Conservation (phyloP, 2,329 filamentous ascomycete species). For the Curvularia verruculosa region DNA sequence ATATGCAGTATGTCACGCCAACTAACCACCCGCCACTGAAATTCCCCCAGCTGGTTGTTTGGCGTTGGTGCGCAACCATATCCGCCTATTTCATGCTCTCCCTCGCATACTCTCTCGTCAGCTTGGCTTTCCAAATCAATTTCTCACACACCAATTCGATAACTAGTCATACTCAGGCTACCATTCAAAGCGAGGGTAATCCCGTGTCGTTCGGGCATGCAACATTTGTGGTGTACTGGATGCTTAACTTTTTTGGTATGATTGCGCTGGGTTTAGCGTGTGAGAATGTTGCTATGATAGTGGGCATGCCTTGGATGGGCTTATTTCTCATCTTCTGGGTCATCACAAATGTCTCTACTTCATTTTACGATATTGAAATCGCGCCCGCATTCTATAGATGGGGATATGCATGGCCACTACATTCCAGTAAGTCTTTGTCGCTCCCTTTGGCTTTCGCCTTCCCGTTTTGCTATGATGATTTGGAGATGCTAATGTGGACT, state of each 20-base stretch:
- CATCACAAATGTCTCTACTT: constrained; percentile 67
- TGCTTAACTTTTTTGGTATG: constrained; percentile 69
- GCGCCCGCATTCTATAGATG: constrained; percentile 65
- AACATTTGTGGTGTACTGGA: constrained; percentile 68
- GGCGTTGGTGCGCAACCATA: constrained; percentile 63
- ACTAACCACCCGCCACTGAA: constrained; percentile 64
- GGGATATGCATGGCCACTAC: constrained; percentile 69
- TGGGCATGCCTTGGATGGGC: constrained; percentile 66
- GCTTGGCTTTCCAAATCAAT: constrained; percentile 67
- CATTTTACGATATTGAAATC: constrained; percentile 66
- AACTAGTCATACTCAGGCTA: constrained; percentile 53
- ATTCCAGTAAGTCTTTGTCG: constrained; percentile 54
- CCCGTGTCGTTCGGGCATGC: constrained; percentile 62
- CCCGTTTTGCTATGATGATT: too few relatives aligned
- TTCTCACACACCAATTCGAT: constrained; percentile 55
- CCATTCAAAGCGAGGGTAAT: constrained; percentile 47
- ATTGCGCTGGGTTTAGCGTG: constrained; percentile 66
- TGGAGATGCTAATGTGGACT: constrained; percentile 4
- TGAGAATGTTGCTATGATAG: constrained; percentile 68
- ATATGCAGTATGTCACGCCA: constrained; percentile 63
- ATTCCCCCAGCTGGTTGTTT: constrained; percentile 63
- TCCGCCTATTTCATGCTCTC: constrained; percentile 66
- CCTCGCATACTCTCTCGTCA: constrained; percentile 68
- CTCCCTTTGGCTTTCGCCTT: background rate
- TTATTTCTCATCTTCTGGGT: constrained; percentile 72